Base-by-base conservation (phyloP, 306 rosid genomes). In the Crataegus laevigata region DNA sequence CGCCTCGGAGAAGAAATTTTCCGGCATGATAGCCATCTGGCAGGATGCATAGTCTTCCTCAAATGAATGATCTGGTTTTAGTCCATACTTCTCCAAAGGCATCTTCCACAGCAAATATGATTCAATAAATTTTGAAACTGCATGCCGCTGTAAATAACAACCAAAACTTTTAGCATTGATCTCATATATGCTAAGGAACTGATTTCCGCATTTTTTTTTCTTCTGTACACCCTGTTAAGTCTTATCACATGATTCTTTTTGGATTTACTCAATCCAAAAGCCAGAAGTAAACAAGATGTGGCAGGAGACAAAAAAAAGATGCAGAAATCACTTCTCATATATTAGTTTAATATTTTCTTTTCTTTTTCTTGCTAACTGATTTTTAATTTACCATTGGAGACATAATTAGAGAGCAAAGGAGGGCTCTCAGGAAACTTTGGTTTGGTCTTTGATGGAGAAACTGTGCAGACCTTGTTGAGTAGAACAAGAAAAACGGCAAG, bases 11-110 rank as follows among this genome's bases (percentile, higher is more conserved):
- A 89, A 91, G 84, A 91, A 91, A 60, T 89, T 85, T 19, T 87
- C 91, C 6, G 92, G 92, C 85, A 82, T 79, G 75, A 91, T 82
- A 54, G 91, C 87, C 97, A 91, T 91, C 78, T 91, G 97, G 59
- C 97, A 91, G 38, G 97, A 88, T 55, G 97, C 97, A 42, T 84
- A 89, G 86, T 89, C 97, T 72, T 91, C 97, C 79, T 66, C 89
- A 76, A 91, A 91, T 10, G 94, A 79, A 80, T 89, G 94, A 13
- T 86, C 89, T 43, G 97, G 97, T 71, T 77, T 91, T 2, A 91
- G 83, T 0, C 94, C 97, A 14, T 86, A 89, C 83, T 89, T 91
- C 77, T 83, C 87, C 83, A 91, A 65, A 19, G 97, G 94, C 60
- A 83, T 85, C 82, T 89, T 91, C 91, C 89, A 84, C 5, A 86